Base-by-base conservation (phyloP, 768 basidiomycete genomes). In the Trametes villosa region DNA sequence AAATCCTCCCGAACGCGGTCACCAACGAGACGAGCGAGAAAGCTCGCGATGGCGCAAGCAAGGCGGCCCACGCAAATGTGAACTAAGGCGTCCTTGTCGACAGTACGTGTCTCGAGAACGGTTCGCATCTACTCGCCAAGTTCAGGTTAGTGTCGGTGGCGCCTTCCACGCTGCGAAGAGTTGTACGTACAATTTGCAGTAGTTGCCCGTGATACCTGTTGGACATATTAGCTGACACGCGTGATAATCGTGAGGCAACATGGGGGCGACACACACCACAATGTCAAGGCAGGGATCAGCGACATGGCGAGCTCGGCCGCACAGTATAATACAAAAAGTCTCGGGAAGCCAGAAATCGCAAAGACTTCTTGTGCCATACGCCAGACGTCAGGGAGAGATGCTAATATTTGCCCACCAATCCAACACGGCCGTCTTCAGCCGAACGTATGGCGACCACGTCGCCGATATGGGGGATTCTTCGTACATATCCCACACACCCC, bases 181-280 rank as follows among this genome's bases (percentile, higher is more conserved):
- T 80, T 75, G 53, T 18, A 56, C 82, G 68, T 72, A 89, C 88
- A 60, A 90, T 82, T 22, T 76, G 68, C 15, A 91, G 75, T 15
- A 91, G 76, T 66, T 89, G 86, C 7, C 86, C 87, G 12, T 85
- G 87, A 54, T 85, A 91, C 83, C 86, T 86, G 50, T 13, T n/a
- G 34, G 56, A 53, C 38, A 5, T 17, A 30, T 58, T 57, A 57
- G 49, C n/a, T n/a, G 15, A 20, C 55, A 49, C 42, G n/a, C 24
- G 31, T 17, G 6, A 33, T 4, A 30, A 27, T 50, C 31, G 40
- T 22, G 31, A 85, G 62, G 2, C 88, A 36, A 26, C 38, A 51
- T 31, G 26, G 24, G 20, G 45, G 31, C 13, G 22, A n/a, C n/a
- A n/a, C 74, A 58, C 66, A 86, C 86, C 87, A 88, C 66, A 91